Conservation (phyloP, 805 yeast species). For the Metschnikowia lachancei region DNA sequence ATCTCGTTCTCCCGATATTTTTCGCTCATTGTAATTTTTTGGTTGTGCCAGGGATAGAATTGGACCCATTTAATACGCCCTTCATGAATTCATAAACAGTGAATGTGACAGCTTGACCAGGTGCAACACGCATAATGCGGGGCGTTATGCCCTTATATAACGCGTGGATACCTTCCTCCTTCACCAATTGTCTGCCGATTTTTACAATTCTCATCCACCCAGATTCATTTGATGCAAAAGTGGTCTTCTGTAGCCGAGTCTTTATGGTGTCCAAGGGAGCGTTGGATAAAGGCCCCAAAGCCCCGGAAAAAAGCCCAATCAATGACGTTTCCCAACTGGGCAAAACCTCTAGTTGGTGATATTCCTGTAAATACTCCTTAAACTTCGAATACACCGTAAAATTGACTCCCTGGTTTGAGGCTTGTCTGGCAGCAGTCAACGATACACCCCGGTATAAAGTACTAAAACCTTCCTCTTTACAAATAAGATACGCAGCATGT, state of each 20-base stretch:
- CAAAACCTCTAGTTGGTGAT: constrained; percentile 55
- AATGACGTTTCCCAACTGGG: constrained; percentile 94
- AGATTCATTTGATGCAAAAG: constrained; percentile 61
- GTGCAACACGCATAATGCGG: constrained; percentile 98
- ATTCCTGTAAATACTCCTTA: constrained; percentile 64
- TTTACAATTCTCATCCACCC: constrained; percentile 76
- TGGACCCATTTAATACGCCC: constrained; percentile 47
- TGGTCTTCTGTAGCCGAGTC: constrained; percentile 92
- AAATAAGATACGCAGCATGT: constrained; percentile 80
- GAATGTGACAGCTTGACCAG: constrained; percentile 98
- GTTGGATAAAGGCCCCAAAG: constrained; percentile 94
- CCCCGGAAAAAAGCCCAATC: constrained; percentile 91
- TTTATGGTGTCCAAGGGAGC: constrained; percentile 97
- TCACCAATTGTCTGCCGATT: constrained; percentile 75
- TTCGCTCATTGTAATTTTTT: constrained; percentile 20
- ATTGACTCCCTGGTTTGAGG: constrained; percentile 97
- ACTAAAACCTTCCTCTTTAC: constrained; percentile 85
- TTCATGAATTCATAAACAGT: constrained; percentile 92
- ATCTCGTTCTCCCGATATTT: not conserved
- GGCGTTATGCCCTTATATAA: constrained; percentile 97
- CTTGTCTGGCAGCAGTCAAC: constrained; percentile 95
- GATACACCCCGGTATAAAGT: constrained; percentile 93
- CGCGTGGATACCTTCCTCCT: constrained; percentile 73
- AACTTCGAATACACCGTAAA: constrained; percentile 91
- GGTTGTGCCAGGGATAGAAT: constrained; percentile 18